Base-by-base conservation (phyloP, 140 eudicot genomes). In the Cichorium intybus region DNA sequence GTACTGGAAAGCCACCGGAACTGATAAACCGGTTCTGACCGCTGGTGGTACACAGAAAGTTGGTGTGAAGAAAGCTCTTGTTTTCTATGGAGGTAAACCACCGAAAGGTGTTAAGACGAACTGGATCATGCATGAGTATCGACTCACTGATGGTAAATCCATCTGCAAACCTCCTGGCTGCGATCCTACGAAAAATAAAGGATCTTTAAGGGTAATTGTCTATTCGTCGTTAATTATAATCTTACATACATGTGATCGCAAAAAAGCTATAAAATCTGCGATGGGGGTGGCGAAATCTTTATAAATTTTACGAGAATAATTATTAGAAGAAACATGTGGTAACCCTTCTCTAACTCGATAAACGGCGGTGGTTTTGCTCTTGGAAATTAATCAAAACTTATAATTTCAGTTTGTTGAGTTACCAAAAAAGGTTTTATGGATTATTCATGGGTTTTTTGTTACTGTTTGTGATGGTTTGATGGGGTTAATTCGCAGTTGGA, bases 91-190 rank as follows among this genome's bases (percentile, higher is more conserved):
- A 10, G 97, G 97, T 7, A 87, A 87, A 64, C 97, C 97, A 8
- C 97, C 97, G 0, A 90, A 84, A 76, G 97, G 97, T 27, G 68
- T 90, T n/a, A 90, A 90, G 58, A 87, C 95, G 0, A 87, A 90
- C 34, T 90, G 97, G 97, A 90, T 90, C 85, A 87, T 90, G 97
- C 97, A 90, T 60, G 95, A 90, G 28, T 90, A 90, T 68, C 79
- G 97, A 0, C 80, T 90, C 10, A 59, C 72, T 16, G 90, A 84
- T 35, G 69, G 74, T 24, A 87, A 87, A 56, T 56, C 82, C 6
- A 48, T 28, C 64, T 54, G 60, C 20, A 87, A 82, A 55, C 97
- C 94, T 16, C 97, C 94, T 15, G 84, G 81, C 1, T 90, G 69
- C 37, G 95, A 86, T 60, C 39, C 76, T 35, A 45, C 50, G 37